Conservation (phyloP, 2,329 filamentous ascomycete species). For the Alternaria tenuissima region DNA sequence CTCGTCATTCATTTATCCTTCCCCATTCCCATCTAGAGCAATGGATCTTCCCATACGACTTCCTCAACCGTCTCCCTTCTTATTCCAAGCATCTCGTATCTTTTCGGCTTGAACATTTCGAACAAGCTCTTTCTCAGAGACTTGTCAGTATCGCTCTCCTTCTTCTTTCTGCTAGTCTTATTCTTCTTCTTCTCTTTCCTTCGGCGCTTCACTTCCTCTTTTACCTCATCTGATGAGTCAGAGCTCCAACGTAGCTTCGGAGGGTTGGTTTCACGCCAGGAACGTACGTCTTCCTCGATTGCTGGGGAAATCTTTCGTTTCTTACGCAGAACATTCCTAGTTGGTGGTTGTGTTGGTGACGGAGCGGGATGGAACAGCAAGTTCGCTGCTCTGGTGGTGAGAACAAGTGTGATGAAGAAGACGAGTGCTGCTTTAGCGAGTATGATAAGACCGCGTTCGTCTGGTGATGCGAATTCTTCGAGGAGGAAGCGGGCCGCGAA, state of each 20-base stretch:
- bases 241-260: not conserved
- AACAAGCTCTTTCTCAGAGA: not conserved
- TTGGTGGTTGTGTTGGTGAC: not conserved
- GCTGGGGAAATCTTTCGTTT: not conserved
- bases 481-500: not conserved
- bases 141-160: not conserved
- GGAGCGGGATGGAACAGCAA: not conserved
- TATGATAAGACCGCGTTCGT: not conserved
- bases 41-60: conserved; percentile 1
- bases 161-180: not conserved
- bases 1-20: not conserved
- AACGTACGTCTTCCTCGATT: not conserved
- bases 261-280: not conserved
- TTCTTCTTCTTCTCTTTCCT: not conserved
- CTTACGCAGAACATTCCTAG: not conserved
- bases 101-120: not conserved
- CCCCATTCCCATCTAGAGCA: not conserved
- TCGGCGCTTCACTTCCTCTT: not conserved
- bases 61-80: conserved; percentile 1
- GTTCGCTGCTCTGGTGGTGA: not conserved
- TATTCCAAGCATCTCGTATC: not conserved
- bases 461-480: not conserved
- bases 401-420: not conserved
- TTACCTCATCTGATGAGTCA: not conserved
- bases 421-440: not conserved